Conservation (phyloP, 768 basidiomycete species). For the Symmetrospora coprosmae region DNA sequence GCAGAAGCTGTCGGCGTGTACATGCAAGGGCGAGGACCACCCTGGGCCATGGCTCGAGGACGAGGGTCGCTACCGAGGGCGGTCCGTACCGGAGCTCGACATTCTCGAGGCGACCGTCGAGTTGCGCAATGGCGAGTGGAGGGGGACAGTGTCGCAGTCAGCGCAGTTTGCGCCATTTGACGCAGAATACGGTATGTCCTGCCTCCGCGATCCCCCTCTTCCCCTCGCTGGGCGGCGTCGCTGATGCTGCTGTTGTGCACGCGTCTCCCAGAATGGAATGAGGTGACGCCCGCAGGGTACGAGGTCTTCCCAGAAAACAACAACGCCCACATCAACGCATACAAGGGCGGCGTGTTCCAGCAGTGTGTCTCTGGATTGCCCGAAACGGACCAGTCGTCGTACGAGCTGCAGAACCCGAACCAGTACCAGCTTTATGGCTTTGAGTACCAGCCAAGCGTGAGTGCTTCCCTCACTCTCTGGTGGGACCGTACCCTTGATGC, state of each 20-base stretch:
- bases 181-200: constrained; percentile 1
- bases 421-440: constrained; percentile 45
- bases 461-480: background rate
- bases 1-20: constrained; percentile 73
- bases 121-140: background rate
- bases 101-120: constrained; percentile 25
- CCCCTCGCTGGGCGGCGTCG: background rate
- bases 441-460: constrained; percentile 46
- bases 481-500: no score
- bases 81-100: constrained; percentile 30
- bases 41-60: constrained; percentile 26
- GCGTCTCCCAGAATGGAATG: constrained; percentile 2
- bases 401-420: constrained; percentile 39
- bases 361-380: constrained; percentile 59
- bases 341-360: constrained; percentile 52
- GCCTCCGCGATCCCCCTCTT: background rate
- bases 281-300: constrained; percentile 1
- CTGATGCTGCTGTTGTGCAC: no score
- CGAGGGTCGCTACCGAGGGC: constrained; percentile 27
- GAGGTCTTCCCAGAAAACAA: constrained; percentile 6
- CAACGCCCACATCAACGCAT: constrained; percentile 1
- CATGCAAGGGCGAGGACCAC: constrained; percentile 58
- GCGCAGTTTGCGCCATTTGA: constrained; percentile 69
- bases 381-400: constrained; percentile 46
- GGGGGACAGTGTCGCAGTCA: constrained; percentile 69